Evolutionary conservation across 1,139 yeast species (phyloP).

Genomic region (Candida sp.): DNA sequence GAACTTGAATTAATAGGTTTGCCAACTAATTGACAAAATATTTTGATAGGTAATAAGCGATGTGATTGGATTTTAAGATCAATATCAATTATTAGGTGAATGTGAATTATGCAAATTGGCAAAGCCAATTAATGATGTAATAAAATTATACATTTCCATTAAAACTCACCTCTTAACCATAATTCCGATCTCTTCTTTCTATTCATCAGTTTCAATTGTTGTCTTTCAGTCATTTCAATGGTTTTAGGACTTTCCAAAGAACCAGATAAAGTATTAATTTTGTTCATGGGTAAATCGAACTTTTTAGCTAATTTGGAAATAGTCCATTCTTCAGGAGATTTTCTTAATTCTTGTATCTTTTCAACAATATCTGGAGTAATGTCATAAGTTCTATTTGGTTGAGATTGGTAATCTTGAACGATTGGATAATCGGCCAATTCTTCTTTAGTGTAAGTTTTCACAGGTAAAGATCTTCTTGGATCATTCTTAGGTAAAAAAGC

Average conservation of each 20-base stretch:
- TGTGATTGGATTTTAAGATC: too few species aligned
- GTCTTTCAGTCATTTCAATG: conserved; percentile 7
- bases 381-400: conserved; percentile 46
- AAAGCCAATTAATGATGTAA: too few species aligned
- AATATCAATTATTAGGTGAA: too few species aligned
- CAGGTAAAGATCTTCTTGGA: conserved; percentile 45
- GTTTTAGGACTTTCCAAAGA: conserved; percentile 10
- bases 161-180: conserved; percentile 62
- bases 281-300: conserved; percentile 32
- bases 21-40: too few species aligned
- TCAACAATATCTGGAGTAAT: conserved; percentile 58
- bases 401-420: conserved; percentile 31
- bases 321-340: conserved; percentile 60
- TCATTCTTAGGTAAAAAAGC: conserved; percentile 68
- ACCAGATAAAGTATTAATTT: conserved; percentile 4
- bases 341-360: conserved; percentile 62
- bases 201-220: conserved; percentile 43
- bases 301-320: conserved; percentile 64
- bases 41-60: too few species aligned
- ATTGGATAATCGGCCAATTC: conserved; percentile 55
- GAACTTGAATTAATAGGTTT: too few species aligned
- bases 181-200: conserved; percentile 52
- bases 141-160: too few species aligned
- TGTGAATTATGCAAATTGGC: too few species aligned
- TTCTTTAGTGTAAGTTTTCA: conserved; percentile 28